Evolutionary conservation across 305 asterid species (phyloP).

Genomic region (Petunia hybrid): DNA sequence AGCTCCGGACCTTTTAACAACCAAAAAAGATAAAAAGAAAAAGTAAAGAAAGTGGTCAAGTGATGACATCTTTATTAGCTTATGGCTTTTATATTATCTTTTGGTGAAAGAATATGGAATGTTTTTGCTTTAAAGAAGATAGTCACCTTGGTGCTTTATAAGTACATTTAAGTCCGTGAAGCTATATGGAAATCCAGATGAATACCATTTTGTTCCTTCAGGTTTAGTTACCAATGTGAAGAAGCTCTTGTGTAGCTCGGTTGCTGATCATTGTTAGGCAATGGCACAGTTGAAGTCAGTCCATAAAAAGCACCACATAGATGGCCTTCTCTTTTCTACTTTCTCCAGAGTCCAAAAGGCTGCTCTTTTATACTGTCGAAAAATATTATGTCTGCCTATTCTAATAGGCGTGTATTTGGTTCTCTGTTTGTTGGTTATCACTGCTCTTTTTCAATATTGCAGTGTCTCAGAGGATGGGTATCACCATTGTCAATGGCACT

Average conservation of each 20-base stretch:
- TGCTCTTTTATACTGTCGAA: neutral
- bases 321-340: neutral
- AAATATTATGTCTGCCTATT: neutral
- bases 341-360: neutral
- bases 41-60: neutral
- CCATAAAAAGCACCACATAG: slow-evolving; percentile 1
- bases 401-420: neutral
- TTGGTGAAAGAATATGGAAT: neutral
- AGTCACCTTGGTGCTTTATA: neutral
- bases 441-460: neutral
- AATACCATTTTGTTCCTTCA: neutral
- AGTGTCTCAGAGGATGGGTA: neutral
- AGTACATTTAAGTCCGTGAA: neutral
- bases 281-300: neutral
- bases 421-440: neutral
- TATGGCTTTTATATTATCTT: neutral
- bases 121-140: neutral
- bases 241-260: neutral
- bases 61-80: neutral
- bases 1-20: neutral
- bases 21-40: neutral
- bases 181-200: neutral
- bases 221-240: neutral
- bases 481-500: neutral
- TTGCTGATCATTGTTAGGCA: slow-evolving; percentile 2